A percentile compares a stretch with the other conserved stretches of the same genome.
These are phyloP conservation scores for Colletotrichum liriopes DNA, from an alignment of 2,329 filamentous ascomycete species.

Conservation along the genomic window DNA sequence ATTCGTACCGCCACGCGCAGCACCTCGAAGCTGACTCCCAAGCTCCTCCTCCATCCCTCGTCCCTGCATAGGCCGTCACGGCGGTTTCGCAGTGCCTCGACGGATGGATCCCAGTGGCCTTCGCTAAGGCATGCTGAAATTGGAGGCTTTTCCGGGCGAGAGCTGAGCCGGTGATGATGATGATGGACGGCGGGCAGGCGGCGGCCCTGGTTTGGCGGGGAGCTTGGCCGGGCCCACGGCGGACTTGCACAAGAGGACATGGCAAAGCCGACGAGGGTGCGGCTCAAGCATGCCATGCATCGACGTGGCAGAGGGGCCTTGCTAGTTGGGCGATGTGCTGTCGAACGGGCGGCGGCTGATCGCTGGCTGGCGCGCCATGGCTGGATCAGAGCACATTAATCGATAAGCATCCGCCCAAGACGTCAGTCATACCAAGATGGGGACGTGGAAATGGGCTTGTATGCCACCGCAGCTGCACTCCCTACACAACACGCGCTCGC, in stretches of 20 bases:
- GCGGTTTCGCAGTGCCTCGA: constrained; percentile 24
- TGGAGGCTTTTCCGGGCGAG: constrained; percentile 32
- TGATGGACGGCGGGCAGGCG: constrained; percentile 16
- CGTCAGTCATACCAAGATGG: neutral
- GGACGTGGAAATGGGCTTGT: neutral
- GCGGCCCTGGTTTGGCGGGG: constrained; percentile 1
- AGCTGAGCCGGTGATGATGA: constrained; percentile 31
- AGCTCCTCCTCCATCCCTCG: constrained; percentile 10
- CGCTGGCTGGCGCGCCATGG: neutral
- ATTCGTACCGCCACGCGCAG: constrained; percentile 5
- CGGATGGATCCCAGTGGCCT: constrained; percentile 14
- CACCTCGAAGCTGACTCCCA: neutral
- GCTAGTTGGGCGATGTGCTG: constrained; percentile 6
- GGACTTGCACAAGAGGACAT: neutral
- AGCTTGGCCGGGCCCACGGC: constrained; percentile 6
- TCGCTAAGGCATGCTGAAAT: constrained; percentile 35
- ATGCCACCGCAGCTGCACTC: neutral
- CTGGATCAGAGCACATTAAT: constrained; percentile 4
- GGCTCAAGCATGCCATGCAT: constrained; percentile 2
- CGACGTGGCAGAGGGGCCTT: neutral
- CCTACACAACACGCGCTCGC: neutral
- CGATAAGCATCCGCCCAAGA: constrained; percentile 12
- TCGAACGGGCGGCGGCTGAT: constrained; percentile 1
- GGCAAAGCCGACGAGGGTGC: neutral
- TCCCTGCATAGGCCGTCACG: constrained; percentile 25